Base-by-base conservation (phyloP, 2,329 filamentous ascomycete species). In the Phaeoacremonium minimum region DNA sequence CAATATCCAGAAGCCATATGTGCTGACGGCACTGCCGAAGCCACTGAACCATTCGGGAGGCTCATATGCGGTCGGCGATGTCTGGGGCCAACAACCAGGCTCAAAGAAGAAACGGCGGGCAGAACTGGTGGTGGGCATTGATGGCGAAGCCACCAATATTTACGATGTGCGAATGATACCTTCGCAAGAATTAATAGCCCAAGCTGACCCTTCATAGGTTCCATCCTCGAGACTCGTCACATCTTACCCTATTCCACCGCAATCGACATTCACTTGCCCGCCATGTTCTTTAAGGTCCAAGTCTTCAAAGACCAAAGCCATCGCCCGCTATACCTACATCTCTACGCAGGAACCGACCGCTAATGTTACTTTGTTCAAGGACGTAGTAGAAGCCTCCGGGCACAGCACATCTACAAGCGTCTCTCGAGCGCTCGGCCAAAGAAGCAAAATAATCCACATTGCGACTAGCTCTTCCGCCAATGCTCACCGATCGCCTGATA, bases 201-300 rank as follows among this genome's bases (percentile, higher is more conserved):
- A n/a, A n/a, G 35, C 46, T 57, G 40, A 57, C 36, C 7, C n/a
- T 5, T 13, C 6, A 11, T 44, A 84, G 80, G 67, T 83, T 31
- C 69, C 77, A 4, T 73, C 76, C 4, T 75, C 78, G 6, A 69
- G 74, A 42, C 63, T 83, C 43, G 70, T 83, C 48, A 83, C 79
- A 6, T 83, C 80, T 3, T 83, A 83, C 53, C 78, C 80, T 15
- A 73, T 84, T 42, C 75, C 80, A 17, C 80, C 80, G 2, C 77
- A 82, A 55, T 73, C 80, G 36, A 69, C 67, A 35, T 80, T 84
- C 53, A 77, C 77, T 36, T 83, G 79, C 56, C 58, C 78, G 7
- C 73, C 78, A 15, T 72, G 68, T 54, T 83, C 80, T 13, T 55
- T 81, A 29, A 68, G 76, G 46, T 63, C 69, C 43, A 69, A 75